phyloP scores from a whole-genome alignment of 2,329 filamentous ascomycete genomes.

The Fusarium redolens region DNA sequence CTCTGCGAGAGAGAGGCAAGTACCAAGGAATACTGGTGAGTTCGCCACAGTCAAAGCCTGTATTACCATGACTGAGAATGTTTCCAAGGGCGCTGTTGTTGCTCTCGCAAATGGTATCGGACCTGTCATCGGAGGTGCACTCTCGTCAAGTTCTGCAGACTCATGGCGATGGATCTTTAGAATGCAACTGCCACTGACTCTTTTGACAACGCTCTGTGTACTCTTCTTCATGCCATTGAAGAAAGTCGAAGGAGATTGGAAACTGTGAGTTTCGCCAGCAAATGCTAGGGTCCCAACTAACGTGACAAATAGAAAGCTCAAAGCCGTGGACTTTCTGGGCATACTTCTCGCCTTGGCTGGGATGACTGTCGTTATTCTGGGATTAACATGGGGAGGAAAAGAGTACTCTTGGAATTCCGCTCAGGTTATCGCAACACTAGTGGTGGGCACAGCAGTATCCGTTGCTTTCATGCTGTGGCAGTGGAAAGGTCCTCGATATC shows the following conservation, averaged over 20 bases:
- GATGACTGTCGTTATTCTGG: slow-evolving; percentile 60
- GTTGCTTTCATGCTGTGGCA: slow-evolving; percentile 65
- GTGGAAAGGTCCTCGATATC: slow-evolving; percentile 60
- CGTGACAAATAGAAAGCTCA: slow-evolving; percentile 54
- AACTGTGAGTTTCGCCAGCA: slow-evolving; percentile 44
- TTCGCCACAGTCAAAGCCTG: accelerated
- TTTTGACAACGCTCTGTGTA: slow-evolving; percentile 58
- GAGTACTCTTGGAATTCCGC: slow-evolving; percentile 67
- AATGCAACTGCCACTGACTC: slow-evolving; percentile 64
- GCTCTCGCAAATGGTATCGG: slow-evolving; percentile 66
- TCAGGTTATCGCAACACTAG: slow-evolving; percentile 65
- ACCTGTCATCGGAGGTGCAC: slow-evolving; percentile 63
- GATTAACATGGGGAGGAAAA: slow-evolving; percentile 69
- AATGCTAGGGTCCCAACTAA: neutral
- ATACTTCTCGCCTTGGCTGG: slow-evolving; percentile 58
- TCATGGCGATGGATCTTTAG: slow-evolving; percentile 67
- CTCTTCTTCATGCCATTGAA: slow-evolving; percentile 68
- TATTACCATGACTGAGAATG: neutral
- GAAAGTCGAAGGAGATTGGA: slow-evolving; percentile 64
- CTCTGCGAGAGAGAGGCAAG: slow-evolving; percentile 74
- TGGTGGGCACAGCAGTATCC: slow-evolving; percentile 61
- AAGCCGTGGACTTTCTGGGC: slow-evolving; percentile 63
- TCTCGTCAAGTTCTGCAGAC: slow-evolving; percentile 57
- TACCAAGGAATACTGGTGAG: slow-evolving; percentile 72
- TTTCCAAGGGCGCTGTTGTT: slow-evolving; percentile 57